phyloP scores from a whole-genome alignment of 2,329 filamentous ascomycete genomes.

The Sporothrix pseudoabietina region DNA sequence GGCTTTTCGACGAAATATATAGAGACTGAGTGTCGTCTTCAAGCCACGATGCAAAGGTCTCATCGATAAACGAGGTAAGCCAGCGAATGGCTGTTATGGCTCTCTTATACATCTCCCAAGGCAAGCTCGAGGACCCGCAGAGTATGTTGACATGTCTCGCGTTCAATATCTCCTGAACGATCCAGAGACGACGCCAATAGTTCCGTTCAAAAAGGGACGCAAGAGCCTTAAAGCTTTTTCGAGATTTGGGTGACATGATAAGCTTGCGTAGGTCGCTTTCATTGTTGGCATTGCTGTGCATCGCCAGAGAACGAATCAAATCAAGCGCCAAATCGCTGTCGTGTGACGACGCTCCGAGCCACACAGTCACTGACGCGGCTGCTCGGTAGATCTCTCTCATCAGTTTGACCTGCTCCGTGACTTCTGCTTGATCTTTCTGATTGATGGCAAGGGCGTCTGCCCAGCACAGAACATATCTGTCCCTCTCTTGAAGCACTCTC shows the following conservation, averaged over 20 bases:
- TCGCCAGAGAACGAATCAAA: background rate
- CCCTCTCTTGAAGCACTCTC: background rate
- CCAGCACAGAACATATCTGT: slow-evolving; percentile 11
- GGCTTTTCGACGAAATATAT: background rate
- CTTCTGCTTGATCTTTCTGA: slow-evolving; percentile 24
- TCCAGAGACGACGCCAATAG: slow-evolving; percentile 12
- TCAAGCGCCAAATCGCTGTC: background rate
- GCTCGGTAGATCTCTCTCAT: slow-evolving; percentile 22
- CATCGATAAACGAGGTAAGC: background rate
- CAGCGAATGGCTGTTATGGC: background rate
- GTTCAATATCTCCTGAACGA: slow-evolving; percentile 4
- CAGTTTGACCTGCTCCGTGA: slow-evolving; percentile 20
- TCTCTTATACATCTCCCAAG: background rate
- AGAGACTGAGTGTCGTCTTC: background rate
- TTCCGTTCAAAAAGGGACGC: slow-evolving; percentile 18
- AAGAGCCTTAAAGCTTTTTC: background rate
- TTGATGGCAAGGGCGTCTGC: slow-evolving; percentile 28
- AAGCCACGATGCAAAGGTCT: background rate
- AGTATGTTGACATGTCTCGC: background rate
- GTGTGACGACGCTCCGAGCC: background rate
- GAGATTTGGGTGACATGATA: background rate
- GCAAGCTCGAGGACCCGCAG: background rate
- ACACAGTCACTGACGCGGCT: background rate
- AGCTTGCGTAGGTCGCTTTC: background rate
- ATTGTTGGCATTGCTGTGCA: background rate